phyloP scores from a whole-genome alignment of 2,329 filamentous ascomycete species.

The Cladophialophora carrionii region DNA sequence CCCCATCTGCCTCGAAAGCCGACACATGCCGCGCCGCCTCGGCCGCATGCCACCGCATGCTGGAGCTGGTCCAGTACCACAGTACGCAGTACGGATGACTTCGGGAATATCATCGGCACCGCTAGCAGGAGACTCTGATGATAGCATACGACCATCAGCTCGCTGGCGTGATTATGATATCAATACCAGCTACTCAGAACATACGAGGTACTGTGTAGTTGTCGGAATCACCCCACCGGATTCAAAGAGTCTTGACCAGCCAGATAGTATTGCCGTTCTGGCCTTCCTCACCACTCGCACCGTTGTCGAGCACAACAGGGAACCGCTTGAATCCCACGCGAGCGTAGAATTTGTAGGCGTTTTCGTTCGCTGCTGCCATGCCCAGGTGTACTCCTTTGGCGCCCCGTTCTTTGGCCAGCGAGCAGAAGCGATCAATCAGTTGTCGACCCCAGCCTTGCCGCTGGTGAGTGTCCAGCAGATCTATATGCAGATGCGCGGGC shows the following conservation, averaged over 20 bases:
- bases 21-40: no score
- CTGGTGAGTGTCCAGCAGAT: slow-evolving; percentile 31
- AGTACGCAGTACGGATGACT: no score
- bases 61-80: no score
- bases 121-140: no score
- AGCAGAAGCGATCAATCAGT: slow-evolving; percentile 29
- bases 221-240: background rate
- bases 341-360: slow-evolving; percentile 33
- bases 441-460: slow-evolving; percentile 32
- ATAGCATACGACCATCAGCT: no score
- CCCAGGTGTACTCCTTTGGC: slow-evolving; percentile 32
- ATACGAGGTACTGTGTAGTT: no score
- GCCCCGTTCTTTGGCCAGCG: slow-evolving; percentile 15
- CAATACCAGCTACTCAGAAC: no score
- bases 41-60: no score
- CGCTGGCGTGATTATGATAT: no score
- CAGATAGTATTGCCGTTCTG: slow-evolving; percentile 30
- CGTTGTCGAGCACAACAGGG: slow-evolving; percentile 29
- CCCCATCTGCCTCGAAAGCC: no score
- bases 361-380: slow-evolving; percentile 35
- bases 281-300: slow-evolving; percentile 32
- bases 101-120: no score
- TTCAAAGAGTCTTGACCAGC: slow-evolving; percentile 30
- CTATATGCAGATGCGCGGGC: slow-evolving; percentile 37
- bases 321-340: slow-evolving; percentile 35